Conservation (phyloP, 2,329 filamentous ascomycete species). For the Hypoxylon sp. region DNA sequence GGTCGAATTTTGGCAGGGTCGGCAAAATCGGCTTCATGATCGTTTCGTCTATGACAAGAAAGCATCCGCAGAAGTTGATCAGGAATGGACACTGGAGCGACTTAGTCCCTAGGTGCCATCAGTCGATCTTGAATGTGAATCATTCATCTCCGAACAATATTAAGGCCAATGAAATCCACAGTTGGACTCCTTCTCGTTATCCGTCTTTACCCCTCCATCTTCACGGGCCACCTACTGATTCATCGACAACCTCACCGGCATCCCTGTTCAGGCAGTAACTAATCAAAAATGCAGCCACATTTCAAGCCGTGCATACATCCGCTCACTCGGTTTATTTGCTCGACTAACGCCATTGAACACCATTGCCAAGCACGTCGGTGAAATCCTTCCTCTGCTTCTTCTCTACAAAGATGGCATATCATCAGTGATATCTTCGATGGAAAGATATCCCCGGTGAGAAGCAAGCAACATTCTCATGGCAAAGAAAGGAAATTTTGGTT, state of each 20-base stretch:
- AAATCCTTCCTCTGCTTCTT: too few species aligned
- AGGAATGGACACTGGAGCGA: constrained; percentile 73
- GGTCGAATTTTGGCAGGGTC: constrained; percentile 96
- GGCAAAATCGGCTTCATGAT: constrained; percentile 90
- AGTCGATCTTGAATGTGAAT: not conserved
- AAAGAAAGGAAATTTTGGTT: too few species aligned
- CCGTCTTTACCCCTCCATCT: not conserved
- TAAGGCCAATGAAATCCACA: not conserved
- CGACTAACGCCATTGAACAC: too few species aligned
- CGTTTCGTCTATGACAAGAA: constrained; percentile 84
- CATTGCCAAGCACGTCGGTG: too few species aligned
- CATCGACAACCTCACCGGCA: not conserved
- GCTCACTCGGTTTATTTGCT: too few species aligned
- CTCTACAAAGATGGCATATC: too few species aligned
- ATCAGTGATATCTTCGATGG: too few species aligned
- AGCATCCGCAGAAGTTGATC: constrained; percentile 51
- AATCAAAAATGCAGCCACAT: constrained; percentile 6
- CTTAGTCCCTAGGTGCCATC: constrained; percentile 68
- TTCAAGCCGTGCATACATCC: too few species aligned
- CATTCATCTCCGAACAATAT: too few species aligned
- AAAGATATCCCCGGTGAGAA: too few species aligned
- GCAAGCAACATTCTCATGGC: too few species aligned
- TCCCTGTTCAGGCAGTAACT: not conserved
- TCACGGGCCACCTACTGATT: not conserved
- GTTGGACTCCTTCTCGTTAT: not conserved